Base-by-base conservation (phyloP, 139 green algal genomes). In the Zygnema circumcarinatum region DNA sequence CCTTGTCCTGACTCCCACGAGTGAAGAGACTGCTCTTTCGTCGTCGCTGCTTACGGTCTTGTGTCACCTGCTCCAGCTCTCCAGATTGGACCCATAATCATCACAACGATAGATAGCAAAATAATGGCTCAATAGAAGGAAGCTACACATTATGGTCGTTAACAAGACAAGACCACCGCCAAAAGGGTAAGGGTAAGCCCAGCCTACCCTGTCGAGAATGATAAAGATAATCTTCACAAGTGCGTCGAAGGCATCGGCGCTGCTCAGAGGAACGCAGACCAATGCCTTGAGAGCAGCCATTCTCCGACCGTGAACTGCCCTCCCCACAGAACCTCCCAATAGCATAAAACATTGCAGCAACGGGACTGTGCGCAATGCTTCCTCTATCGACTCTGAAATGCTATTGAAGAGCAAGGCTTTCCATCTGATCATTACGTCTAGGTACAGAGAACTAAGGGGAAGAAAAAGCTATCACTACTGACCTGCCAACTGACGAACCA, bases 211-310 rank as follows among this genome's bases (percentile, higher is more conserved):
- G 67, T 87, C 67, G 16, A 87, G 67, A 35, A 87, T 53, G 22
- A 32, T 31, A 74, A 87, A 53, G 2, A 87, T 62, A 52, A 87
- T 83, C 21, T 56, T 72, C 1, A 62, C 67, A 31, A 87, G 33
- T 1, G 81, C 67, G 2, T 72, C 56, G 52, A 83, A 81, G 7
- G 81, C 81, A 21, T 87, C 81, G 21, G 54, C 31, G 67, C 68
- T 67, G 11, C 32, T 54, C 32, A 36, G 62, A 31, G 81, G 81
- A 41, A 53, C 32, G 25, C 35, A 80, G 29, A 53, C 81, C 20
- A 87, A 52, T 47, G 81, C 31, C 67, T 87, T 87, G 11, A 87
- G 81, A 7, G 81, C 81, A n/a, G 81, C 81, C 67, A 87, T 53
- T 33, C 81, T 53, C 67, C 81, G 32, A n/a, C n/a, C 67, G 25